A percentile compares a stretch with the other conserved stretches of the same genome.
Evolutionary conservation across 257 asterid species (phyloP).

Genomic region (Fraxinus americana): DNA sequence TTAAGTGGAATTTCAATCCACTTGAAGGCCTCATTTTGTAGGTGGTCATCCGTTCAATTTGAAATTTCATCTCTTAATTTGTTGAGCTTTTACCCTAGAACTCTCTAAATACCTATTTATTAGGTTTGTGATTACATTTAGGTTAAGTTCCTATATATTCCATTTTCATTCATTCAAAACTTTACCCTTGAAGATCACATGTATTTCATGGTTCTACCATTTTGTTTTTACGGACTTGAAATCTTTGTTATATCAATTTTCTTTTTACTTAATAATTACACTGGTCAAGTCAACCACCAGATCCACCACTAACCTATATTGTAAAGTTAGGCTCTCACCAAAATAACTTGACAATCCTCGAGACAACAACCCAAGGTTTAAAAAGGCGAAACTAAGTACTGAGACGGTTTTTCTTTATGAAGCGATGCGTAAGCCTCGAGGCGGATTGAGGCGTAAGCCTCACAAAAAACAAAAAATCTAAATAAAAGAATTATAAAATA

Average conservation of each 20-base stretch:
- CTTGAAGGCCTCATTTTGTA: too few species aligned
- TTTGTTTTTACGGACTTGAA: neutral
- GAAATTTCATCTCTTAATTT: neutral
- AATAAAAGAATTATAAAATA: too few species aligned
- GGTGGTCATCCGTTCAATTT: too few species aligned
- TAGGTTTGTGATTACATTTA: neutral
- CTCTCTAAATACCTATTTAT: neutral
- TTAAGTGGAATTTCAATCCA: too few species aligned
- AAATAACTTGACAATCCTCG: neutral
- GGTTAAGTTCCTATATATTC: neutral
- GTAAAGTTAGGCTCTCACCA: neutral
- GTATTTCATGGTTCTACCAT: neutral
- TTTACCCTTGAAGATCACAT: neutral
- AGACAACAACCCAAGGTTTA: too few species aligned
- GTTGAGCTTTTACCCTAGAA: neutral
- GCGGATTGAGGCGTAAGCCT: too few species aligned
- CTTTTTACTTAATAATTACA: neutral
- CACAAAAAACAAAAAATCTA: too few species aligned
- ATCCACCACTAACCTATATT: neutral
- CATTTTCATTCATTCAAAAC: neutral
- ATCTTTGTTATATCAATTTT: neutral
- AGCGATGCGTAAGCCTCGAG: too few species aligned
- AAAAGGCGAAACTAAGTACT: too few species aligned
- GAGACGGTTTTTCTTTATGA: too few species aligned
- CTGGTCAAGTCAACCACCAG: neutral